A percentile compares a stretch with the other conserved stretches of the same genome.
Evolutionary conservation across 306 rosid species (phyloP).

Genomic region (Lupinus albus): DNA sequence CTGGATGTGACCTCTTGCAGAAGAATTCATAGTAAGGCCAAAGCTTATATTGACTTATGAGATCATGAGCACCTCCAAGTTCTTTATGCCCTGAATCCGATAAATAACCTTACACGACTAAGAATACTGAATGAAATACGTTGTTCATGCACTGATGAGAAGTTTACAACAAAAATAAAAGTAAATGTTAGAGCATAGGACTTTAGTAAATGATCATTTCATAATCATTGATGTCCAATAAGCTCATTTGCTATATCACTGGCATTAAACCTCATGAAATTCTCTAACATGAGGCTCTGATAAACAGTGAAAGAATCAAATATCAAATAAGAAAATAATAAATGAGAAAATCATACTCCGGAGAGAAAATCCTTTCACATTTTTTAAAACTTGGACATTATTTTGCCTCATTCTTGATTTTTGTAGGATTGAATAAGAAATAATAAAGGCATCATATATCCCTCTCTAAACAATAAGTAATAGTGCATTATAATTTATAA

Average conservation of each 20-base stretch:
- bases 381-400: neutral
- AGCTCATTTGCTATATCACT: slow-evolving; percentile 57
- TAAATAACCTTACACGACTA: slow-evolving; percentile 27
- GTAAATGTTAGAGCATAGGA: slow-evolving; percentile 43
- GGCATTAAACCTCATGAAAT: slow-evolving; percentile 50
- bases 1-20: slow-evolving; percentile 85
- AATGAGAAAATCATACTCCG: neutral
- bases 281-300: slow-evolving; percentile 45
- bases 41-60: slow-evolving; percentile 77
- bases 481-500: neutral
- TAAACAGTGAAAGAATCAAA: slow-evolving; percentile 45
- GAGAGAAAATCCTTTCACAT: neutral
- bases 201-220: slow-evolving; percentile 35
- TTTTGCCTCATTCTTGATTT: neutral
- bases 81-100: slow-evolving; percentile 71
- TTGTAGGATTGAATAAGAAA: neutral
- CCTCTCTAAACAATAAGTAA: neutral
- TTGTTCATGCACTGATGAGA: slow-evolving; percentile 22
- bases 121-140: neutral
- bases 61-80: slow-evolving; percentile 81
- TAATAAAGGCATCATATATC: neutral
- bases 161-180: neutral
- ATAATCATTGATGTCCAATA: slow-evolving; percentile 40
- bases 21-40: slow-evolving; percentile 75
- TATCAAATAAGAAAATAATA: neutral